A percentile compares a stretch with the other conserved stretches of the same genome.
Conservation (phyloP, 2,329 filamentous ascomycete genomes). For the Cadophora sp. region DNA sequence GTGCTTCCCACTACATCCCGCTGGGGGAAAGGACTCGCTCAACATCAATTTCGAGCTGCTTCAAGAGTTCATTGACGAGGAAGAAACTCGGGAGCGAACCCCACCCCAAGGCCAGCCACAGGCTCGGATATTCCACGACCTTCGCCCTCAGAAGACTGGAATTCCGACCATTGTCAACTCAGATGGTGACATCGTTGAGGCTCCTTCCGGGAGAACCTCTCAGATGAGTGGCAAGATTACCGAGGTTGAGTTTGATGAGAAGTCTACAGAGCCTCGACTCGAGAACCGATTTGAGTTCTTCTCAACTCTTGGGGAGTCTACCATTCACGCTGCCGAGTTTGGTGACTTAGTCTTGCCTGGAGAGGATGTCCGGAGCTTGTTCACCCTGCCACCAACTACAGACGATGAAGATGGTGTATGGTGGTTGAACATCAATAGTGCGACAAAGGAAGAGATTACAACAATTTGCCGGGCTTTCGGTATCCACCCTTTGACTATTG, state of each 20-base stretch:
- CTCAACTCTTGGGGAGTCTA: constrained; percentile 91
- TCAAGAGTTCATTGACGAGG: constrained; percentile 84
- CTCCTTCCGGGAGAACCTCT: constrained; percentile 54
- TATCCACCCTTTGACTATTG: constrained; percentile 92
- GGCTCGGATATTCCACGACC: constrained; percentile 43
- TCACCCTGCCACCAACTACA: constrained; percentile 70
- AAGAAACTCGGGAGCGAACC: constrained; percentile 55
- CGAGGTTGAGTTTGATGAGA: constrained; percentile 31
- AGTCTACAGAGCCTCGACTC: constrained; percentile 35
- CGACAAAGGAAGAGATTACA: constrained; percentile 86
- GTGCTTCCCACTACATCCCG: constrained; percentile 77
- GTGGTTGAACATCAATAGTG: constrained; percentile 96
- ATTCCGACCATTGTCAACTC: constrained; percentile 46
- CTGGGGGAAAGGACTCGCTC: constrained; percentile 77
- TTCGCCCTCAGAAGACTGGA: constrained; percentile 35
- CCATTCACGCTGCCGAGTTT: constrained; percentile 88
- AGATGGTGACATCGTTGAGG: constrained; percentile 64
- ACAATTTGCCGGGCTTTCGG: constrained; percentile 93
- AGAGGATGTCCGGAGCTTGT: constrained; percentile 88
- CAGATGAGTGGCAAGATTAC: constrained; percentile 55
- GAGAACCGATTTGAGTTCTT: constrained; percentile 90
- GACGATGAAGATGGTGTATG: constrained; percentile 81
- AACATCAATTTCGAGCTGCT: constrained; percentile 93
- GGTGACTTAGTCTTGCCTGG: constrained; percentile 88
- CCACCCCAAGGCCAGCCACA: constrained; percentile 42